Base-by-base conservation (phyloP, 2,329 filamentous ascomycete species). In the Coniochaeta hoffmannii region DNA sequence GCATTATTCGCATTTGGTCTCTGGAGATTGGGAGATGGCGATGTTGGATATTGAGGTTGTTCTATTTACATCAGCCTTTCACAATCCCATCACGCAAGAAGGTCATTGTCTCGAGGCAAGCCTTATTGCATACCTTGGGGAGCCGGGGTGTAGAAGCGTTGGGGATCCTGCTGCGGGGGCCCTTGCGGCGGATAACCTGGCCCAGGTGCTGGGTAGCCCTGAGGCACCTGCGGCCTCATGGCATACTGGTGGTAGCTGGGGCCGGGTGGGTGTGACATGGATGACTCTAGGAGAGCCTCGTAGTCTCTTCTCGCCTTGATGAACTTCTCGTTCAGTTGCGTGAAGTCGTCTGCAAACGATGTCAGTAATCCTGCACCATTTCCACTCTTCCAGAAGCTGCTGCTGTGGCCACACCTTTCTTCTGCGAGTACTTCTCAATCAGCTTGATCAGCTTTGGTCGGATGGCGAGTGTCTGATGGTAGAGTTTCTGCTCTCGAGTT, bases 361-460 rank as follows among this genome's bases (percentile, higher is more conserved):
- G 62, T 68, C 59, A 73, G 70, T 54, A 61, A 19, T 12, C 31
- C 9, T 2, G 17, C 24, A 17, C 3, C 15, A 19, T 50, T 22
- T 12, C n/a, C 14, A 14, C 2, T 14, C 1, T n/a, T 1, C 8
- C 26, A 12, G 26, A 44, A 11, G n/a, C 46, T 54, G 22, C n/a
- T n/a, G n/a, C n/a, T n/a, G n/a, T n/a, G n/a, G n/a, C n/a, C 66
- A 54, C 74, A 93, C 91, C 92, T 75, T 99, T 99, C 82, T 96
- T 97, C 69, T 99, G 94, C 10, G 94, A 97, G 69, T 99, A 99
- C 70, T 97, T 97, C 59, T 95, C 94, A 68, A 99, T 99, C 52
- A 99, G 76, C 74, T 97, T 95, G 68, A 99, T 97, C 59, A 99
- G 76, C 75, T 99, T 99, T 12, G 94, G 94, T 31, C 94, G 83